A percentile compares a stretch with the other conserved stretches of the same genome.
These are phyloP conservation scores for Scutellaria baicalensis DNA, from an alignment of 257 asterid species.

Conservation along the genomic window DNA sequence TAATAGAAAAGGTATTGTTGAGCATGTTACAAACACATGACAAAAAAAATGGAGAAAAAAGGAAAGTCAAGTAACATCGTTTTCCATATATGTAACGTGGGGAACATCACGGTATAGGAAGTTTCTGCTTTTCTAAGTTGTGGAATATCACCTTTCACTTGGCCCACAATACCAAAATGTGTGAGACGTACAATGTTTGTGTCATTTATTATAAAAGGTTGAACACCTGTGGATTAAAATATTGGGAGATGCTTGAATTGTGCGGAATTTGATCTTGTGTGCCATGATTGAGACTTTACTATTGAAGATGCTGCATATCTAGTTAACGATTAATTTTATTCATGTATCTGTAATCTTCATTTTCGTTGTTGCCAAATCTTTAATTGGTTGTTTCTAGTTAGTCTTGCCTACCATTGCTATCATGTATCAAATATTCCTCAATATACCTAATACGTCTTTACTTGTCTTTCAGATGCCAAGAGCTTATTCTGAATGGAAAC, in stretches of 20 bases:
- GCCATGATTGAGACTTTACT: not conserved
- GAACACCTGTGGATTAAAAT: not conserved
- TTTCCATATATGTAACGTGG: not conserved
- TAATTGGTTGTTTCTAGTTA: not conserved
- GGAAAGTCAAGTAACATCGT: not conserved
- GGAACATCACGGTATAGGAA: not conserved
- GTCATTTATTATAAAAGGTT: not conserved
- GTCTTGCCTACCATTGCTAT: not conserved
- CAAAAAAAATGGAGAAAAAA: not conserved
- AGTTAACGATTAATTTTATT: not conserved
- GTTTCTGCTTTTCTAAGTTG: not conserved
- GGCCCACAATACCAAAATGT: not conserved
- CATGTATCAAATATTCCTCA: not conserved
- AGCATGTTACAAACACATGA: not conserved
- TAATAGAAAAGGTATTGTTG: not conserved
- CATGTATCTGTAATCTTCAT: not conserved
- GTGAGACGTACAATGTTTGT: not conserved
- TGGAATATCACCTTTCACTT: not conserved
- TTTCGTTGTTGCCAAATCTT: not conserved
- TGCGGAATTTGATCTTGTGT: not conserved
- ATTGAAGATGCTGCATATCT: not conserved
- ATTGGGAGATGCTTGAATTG: not conserved
- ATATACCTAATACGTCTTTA: not conserved
- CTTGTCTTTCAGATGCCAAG: not conserved
- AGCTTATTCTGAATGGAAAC: not conserved